Evolutionary conservation across 805 yeast genomes (phyloP).

Genomic region (Cyberlindnera amylophila): DNA sequence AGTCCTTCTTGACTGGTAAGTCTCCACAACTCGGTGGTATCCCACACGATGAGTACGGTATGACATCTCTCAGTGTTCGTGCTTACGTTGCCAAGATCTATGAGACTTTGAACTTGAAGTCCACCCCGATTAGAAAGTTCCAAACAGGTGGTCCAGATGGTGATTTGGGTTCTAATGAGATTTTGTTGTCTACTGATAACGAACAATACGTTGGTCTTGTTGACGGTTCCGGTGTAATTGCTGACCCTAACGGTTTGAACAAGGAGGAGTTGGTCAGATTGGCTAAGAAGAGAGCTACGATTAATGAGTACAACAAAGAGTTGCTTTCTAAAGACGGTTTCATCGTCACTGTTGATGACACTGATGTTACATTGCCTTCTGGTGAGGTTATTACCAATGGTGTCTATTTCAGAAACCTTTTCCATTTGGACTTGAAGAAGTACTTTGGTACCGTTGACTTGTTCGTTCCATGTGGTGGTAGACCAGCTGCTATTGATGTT

Average conservation of each 20-base stretch:
- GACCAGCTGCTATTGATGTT: slow-evolving; percentile 93
- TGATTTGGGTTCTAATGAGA: slow-evolving; percentile 94
- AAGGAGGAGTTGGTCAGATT: slow-evolving; percentile 72
- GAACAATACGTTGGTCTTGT: slow-evolving; percentile 86
- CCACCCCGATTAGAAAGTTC: slow-evolving; percentile 63
- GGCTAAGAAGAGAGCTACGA: slow-evolving; percentile 74
- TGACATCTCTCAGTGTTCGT: slow-evolving; percentile 94
- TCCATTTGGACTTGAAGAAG: slow-evolving; percentile 72
- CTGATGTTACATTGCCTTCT: slow-evolving; percentile 66
- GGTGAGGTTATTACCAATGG: slow-evolving; percentile 80
- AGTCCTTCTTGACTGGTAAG: slow-evolving; percentile 96
- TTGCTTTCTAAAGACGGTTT: slow-evolving; percentile 75
- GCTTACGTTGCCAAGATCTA: slow-evolving; percentile 87
- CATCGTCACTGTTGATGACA: slow-evolving; percentile 80
- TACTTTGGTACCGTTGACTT: slow-evolving; percentile 65
- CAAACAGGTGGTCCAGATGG: slow-evolving; percentile 99
- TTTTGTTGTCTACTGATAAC: slow-evolving; percentile 66
- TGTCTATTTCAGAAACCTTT: slow-evolving; percentile 82
- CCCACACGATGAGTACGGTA: slow-evolving; percentile 97
- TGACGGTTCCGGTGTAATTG: slow-evolving; percentile 94
- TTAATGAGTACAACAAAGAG: slow-evolving; percentile 61
- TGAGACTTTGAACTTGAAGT: slow-evolving; percentile 62
- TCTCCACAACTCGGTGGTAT: slow-evolving; percentile 91
- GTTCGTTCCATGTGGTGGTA: slow-evolving; percentile 98
- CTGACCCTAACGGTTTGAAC: slow-evolving; percentile 87